Evolutionary conservation across 306 rosid genomes (phyloP), one percentile per base, ranked within the genome.

Genomic region (Gastrolobium bilobum): DNA sequence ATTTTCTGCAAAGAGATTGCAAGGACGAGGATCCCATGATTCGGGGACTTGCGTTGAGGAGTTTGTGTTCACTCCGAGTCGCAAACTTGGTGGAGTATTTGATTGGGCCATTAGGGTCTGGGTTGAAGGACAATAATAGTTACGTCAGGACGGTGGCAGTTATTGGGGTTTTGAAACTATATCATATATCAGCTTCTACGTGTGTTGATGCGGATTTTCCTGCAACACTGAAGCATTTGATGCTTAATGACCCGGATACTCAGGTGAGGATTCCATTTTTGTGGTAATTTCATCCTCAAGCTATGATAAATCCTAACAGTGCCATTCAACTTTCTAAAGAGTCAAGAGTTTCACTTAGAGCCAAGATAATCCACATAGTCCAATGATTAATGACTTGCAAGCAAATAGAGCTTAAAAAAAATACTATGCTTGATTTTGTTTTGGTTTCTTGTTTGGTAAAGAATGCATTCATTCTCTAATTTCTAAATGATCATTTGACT

Each of bases 1-100:
- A 96, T 78, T 96, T 96, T 82, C 94, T 96, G 53, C 99, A 96
- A 87, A 91, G 98, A 86, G 99, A 96, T 82, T 96, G 99, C 88
- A 93, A 96, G 96, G 99, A 96, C 10, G 90, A 82, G 71, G 98
- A 96, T 81, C 99, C 99, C 0, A 96, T 93, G 97, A 96, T 96
- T 50, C 91, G 99, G 7, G 99, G 99, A 50, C 88, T 96, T 37
- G 99, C 99, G 5, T 82, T 93, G 90, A 90, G 99, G 89, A 96
- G 98, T 86, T 80, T 96, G 93, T 96, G 98, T 79, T 91, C 94
- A 0, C 92, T 96, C 11, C 86, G 98, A 79, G 98, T 93, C 67
- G 83, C 90, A 13, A 96, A 96, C 67, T 85, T 96, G 54, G 99
- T 96, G 83, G 99, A 96, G 87, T 96, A 96, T 90, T 89, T 96